A percentile compares a stretch with the other conserved stretches of the same genome.
phyloP scores from a whole-genome alignment of 1,284 basidiomycete species.

The Cerioporus squamosus region DNA sequence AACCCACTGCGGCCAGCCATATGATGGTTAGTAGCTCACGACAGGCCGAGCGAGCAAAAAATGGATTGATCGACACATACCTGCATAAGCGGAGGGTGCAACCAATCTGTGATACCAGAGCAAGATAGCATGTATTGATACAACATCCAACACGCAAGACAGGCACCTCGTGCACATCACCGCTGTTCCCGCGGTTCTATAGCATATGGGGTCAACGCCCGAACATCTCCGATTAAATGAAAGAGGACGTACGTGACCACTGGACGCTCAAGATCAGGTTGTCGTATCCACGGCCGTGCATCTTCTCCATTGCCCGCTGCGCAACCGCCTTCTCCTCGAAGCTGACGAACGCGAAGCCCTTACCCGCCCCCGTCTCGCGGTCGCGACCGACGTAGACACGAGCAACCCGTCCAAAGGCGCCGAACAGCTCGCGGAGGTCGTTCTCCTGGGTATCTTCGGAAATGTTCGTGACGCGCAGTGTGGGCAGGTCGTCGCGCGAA shows the following conservation, averaged over 20 bases:
- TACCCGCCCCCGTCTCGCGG: slow-evolving; percentile 92
- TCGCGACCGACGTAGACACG: slow-evolving; percentile 93
- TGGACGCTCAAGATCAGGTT: slow-evolving; percentile 87
- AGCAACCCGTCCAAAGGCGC: slow-evolving; percentile 81
- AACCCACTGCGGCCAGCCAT: too few species aligned
- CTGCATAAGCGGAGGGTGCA: neutral
- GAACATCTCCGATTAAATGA: neutral
- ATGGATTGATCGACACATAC: too few species aligned
- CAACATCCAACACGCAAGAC: neutral
- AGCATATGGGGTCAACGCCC: neutral
- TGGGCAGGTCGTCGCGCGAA: slow-evolving; percentile 90
- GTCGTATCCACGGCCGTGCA: slow-evolving; percentile 92
- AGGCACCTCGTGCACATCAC: slow-evolving; percentile 16
- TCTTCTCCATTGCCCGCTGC: slow-evolving; percentile 90
- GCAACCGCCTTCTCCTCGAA: slow-evolving; percentile 86
- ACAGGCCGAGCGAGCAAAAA: too few species aligned
- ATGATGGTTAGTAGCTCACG: too few species aligned
- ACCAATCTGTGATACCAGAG: neutral
- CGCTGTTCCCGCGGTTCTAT: slow-evolving; percentile 41
- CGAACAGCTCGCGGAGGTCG: slow-evolving; percentile 93
- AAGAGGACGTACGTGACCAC: slow-evolving; percentile 67
- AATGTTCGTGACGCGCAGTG: slow-evolving; percentile 96
- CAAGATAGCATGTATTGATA: slow-evolving; percentile 14
- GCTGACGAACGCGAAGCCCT: slow-evolving; percentile 96
- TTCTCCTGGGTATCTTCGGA: slow-evolving; percentile 95